These are phyloP conservation scores for Fomitopsis pulvina DNA, from an alignment of 768 basidiomycete genomes.

Conservation along the genomic window DNA sequence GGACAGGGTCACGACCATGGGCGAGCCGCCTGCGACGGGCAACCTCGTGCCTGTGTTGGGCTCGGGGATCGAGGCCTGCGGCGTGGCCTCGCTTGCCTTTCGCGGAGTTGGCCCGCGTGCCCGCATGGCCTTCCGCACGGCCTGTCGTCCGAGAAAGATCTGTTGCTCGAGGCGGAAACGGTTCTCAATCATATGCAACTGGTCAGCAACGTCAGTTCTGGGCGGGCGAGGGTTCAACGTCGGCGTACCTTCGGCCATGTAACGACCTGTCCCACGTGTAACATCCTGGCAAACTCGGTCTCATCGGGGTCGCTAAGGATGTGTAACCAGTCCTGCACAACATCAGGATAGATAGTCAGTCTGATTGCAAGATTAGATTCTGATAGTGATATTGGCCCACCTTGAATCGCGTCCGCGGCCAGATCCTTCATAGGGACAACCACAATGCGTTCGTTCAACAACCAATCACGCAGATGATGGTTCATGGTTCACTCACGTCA, in stretches of 20 bases:
- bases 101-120: slow-evolving; percentile 12
- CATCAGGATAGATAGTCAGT: neutral
- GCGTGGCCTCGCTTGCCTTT: slow-evolving; percentile 14
- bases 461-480: neutral
- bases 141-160: slow-evolving; percentile 72
- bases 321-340: slow-evolving; percentile 76
- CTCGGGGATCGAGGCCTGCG: slow-evolving; percentile 20
- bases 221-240: too few relatives aligned
- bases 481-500: slow-evolving; percentile 54
- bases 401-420: slow-evolving; percentile 76
- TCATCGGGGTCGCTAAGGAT: slow-evolving; percentile 82
- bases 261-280: slow-evolving; percentile 78
- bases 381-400: slow-evolving; percentile 32
- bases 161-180: slow-evolving; percentile 80
- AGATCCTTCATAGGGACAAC: slow-evolving; percentile 44
- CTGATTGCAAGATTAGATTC: neutral
- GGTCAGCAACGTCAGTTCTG: neutral
- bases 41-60: slow-evolving; percentile 22
- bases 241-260: slow-evolving; percentile 90
- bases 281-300: slow-evolving; percentile 77
- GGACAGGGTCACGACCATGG: slow-evolving; percentile 28
- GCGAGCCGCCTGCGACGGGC: slow-evolving; percentile 1
- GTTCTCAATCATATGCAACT: slow-evolving; percentile 91
- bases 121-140: slow-evolving; percentile 52
- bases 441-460: neutral